These are phyloP conservation scores for Thermomucor indicae-seudaticae DNA, from an alignment of 371 early-diverging fungal species.

Conservation along the genomic window DNA sequence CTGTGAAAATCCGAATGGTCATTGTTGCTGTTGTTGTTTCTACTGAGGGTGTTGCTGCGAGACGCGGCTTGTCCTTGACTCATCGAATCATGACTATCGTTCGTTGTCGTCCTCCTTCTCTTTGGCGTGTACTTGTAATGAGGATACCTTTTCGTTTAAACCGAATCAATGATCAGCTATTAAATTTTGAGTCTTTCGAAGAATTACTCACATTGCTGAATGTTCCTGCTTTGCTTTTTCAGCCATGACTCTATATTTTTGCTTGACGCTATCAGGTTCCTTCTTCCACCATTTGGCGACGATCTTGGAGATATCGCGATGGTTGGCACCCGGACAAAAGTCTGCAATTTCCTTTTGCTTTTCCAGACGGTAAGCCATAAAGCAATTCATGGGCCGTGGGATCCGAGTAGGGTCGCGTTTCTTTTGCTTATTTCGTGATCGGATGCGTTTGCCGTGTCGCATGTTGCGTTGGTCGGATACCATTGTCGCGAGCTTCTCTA, in stretches of 20 bases:
- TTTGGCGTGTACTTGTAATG: slow-evolving; percentile 69
- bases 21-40: no score
- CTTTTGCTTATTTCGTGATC: slow-evolving; percentile 2
- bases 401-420: slow-evolving; percentile 2
- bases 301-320: slow-evolving; percentile 63
- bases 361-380: slow-evolving; percentile 63
- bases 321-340: slow-evolving; percentile 51
- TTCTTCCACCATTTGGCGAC: slow-evolving; percentile 67
- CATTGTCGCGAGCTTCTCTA: not conserved
- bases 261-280: slow-evolving; percentile 51
- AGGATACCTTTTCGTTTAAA: slow-evolving; percentile 42
- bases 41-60: no score
- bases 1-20: no score
- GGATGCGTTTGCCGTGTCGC: not conserved
- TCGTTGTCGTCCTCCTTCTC: slow-evolving; percentile 41
- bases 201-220: slow-evolving; percentile 48
- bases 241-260: slow-evolving; percentile 31
- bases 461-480: not conserved
- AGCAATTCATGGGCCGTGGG: slow-evolving; percentile 54
- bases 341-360: slow-evolving; percentile 60
- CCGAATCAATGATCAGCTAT: slow-evolving; percentile 15
- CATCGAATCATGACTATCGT: not conserved
- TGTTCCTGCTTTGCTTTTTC: slow-evolving; percentile 34
- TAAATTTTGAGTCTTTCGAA: no score
- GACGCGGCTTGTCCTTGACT: not conserved